Base-by-base conservation (phyloP, 2,329 filamentous ascomycete genomes). In the Aureobasidium sp. region DNA sequence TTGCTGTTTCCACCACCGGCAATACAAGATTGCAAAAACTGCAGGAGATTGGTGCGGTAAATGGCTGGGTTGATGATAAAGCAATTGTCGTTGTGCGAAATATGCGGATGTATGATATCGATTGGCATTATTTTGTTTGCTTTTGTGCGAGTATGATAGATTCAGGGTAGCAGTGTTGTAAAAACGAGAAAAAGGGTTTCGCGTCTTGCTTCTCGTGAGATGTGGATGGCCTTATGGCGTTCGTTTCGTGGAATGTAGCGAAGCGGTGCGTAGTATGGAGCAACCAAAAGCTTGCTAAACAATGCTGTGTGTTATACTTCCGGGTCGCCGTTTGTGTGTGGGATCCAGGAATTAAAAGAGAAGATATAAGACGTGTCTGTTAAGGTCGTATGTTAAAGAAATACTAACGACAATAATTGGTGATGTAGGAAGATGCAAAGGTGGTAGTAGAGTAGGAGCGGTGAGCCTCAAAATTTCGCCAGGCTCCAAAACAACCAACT, bases 251-350 rank as follows among this genome's bases (percentile, higher is more conserved):
- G 53, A 44, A 57, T 57, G 53, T 16, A 7, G 21, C 21, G 21
- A 21, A 57, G 42, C 54, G 54, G 32, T 47, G 21, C 9, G 54
- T 58, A 47, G 54, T 48, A 58, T 47, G 54, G 54, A 47, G 54
- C 54, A 48, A 58, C 54, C 54, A 25, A 54, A 54, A 54, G 50
- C 50, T 54, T 54, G 49, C 34, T 39, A 10, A 29, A 42, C 50
- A 54, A 54, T 54, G 37, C 34, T 54, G 21, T 21, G 21, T 21
- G 36, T 29, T 54, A 54, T 54, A 42, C 50, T 54, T 54, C 29
- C 50, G 50, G 50, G 50, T 6, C 7, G 14, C 36, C 50, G 36
- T 41, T 54, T 51, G 16, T 25, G 21, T 42, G 36, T 54, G 16
- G 50, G 50, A 54, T 54, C 27, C n/a, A 16, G 21, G 7, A 39